phyloP scores from a whole-genome alignment of 371 early-diverging fungal species.

The Lichtheimia ramosa region DNA sequence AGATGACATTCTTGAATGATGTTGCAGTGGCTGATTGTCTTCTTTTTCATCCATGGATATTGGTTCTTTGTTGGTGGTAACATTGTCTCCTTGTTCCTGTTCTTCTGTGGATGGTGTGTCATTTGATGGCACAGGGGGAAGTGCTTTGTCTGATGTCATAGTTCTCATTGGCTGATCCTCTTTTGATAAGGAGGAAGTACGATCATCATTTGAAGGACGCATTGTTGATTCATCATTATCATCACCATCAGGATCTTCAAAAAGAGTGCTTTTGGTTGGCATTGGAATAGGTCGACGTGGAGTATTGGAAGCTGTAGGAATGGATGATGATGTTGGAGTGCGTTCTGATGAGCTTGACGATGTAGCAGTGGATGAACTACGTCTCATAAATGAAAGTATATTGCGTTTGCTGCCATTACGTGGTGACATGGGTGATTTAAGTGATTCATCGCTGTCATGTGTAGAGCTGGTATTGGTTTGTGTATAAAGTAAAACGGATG shows the following conservation, averaged over 20 bases:
- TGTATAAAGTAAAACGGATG: neutral
- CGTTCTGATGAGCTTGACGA: neutral
- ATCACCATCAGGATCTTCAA: conserved; percentile 42
- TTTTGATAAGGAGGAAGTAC: neutral
- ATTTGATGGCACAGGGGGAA: conserved; percentile 3
- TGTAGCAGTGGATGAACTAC: conserved; percentile 9
- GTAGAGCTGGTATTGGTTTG: too few species aligned
- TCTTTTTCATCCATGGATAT: neutral
- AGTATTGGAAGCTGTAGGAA: neutral
- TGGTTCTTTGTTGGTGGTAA: too few species aligned
- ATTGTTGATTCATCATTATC: conserved; percentile 5
- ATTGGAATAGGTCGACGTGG: conserved; percentile 23
- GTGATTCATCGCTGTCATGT: neutral
- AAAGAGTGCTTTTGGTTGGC: conserved; percentile 33
- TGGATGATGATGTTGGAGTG: conserved; percentile 5
- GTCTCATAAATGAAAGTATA: conserved; percentile 31
- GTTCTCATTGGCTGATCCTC: neutral
- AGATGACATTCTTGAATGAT: conserved; percentile 10
- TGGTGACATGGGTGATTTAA: conserved; percentile 9
- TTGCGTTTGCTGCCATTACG: conserved; percentile 17
- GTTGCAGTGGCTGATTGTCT: neutral
- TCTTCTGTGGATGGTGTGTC: too few species aligned
- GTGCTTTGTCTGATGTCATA: neutral
- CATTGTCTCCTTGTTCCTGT: too few species aligned
- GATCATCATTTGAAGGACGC: neutral